These are phyloP conservation scores for Pythium rhizo-oryzae DNA, from an alignment of 352 stramenopile species.

Conservation along the genomic window DNA sequence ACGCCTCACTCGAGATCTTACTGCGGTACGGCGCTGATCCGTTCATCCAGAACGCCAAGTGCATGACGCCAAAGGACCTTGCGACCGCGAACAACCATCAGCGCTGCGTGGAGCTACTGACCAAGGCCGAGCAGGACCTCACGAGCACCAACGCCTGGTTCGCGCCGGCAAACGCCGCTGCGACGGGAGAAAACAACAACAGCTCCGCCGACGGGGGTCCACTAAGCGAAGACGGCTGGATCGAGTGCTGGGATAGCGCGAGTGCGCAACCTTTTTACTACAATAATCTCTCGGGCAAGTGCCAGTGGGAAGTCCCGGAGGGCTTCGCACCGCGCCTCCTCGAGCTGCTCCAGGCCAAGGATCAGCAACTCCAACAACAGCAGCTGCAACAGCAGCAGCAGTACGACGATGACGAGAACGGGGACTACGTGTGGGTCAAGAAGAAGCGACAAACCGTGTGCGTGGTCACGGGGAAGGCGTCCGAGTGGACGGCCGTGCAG, in stretches of 20 bases:
- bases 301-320: constrained; percentile 57
- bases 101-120: constrained; percentile 47
- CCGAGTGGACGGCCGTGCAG: constrained; percentile 66
- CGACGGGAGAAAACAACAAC: background rate
- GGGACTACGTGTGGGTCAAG: constrained; percentile 76
- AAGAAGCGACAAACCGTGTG: constrained; percentile 72
- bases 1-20: constrained; percentile 42
- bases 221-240: constrained; percentile 36
- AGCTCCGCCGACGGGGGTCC: background rate
- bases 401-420: constrained; percentile 43
- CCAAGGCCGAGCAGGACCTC: constrained; percentile 45
- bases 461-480: constrained; percentile 60
- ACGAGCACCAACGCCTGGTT: constrained; percentile 52
- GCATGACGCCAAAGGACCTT: constrained; percentile 55
- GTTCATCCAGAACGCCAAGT: constrained; percentile 46
- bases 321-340: constrained; percentile 37
- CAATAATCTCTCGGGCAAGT: constrained; percentile 74
- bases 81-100: constrained; percentile 49
- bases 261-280: constrained; percentile 67
- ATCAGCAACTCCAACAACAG: constrained; percentile 25
- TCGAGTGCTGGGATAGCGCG: constrained; percentile 66
- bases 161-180: constrained; percentile 51
- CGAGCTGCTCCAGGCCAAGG: constrained; percentile 23
- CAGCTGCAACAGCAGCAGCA: constrained; percentile 30
- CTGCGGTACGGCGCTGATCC: constrained; percentile 56